Conservation (phyloP, 2,329 filamentous ascomycete genomes). For the Aphanocladium album region DNA sequence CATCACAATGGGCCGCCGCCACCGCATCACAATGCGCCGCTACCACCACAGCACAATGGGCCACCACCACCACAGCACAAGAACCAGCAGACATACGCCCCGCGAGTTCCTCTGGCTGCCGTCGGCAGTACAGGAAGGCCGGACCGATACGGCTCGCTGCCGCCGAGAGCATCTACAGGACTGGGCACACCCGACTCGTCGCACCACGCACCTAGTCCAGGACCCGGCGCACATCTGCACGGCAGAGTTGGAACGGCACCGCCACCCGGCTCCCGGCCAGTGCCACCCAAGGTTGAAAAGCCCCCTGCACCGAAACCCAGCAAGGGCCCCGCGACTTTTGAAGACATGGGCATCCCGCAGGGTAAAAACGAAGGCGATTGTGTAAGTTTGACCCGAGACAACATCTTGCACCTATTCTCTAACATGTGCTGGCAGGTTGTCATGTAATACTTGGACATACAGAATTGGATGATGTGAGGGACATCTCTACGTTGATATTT, state of each 20-base stretch:
- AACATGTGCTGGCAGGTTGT: background rate
- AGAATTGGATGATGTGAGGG: background rate
- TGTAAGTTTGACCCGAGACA: constrained; percentile 49
- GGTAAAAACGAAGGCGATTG: constrained; percentile 84
- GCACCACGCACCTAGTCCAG: constrained; percentile 17
- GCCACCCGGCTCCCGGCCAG: constrained; percentile 24
- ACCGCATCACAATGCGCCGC: constrained; percentile 10
- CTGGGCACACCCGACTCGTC: constrained; percentile 16
- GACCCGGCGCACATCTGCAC: constrained; percentile 17
- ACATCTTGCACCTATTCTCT: background rate
- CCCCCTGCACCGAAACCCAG: constrained; percentile 32
- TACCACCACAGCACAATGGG: constrained; percentile 14
- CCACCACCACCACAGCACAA: constrained; percentile 7
- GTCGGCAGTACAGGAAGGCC: constrained; percentile 21
- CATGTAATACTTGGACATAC: constrained; percentile 1
- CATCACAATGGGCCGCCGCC: constrained; percentile 19
- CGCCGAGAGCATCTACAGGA: constrained; percentile 20
- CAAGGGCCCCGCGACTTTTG: constrained; percentile 90
- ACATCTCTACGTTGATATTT: background rate
- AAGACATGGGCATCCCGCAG: constrained; percentile 93
- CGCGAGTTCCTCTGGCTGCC: constrained; percentile 13
- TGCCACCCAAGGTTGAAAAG: constrained; percentile 13
- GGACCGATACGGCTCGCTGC: constrained; percentile 30
- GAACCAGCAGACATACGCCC: background rate
- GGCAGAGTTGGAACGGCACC: constrained; percentile 35